Evolutionary conservation across 2,329 filamentous ascomycete genomes (phyloP).

Genomic region (Nannizzia gypsea): DNA sequence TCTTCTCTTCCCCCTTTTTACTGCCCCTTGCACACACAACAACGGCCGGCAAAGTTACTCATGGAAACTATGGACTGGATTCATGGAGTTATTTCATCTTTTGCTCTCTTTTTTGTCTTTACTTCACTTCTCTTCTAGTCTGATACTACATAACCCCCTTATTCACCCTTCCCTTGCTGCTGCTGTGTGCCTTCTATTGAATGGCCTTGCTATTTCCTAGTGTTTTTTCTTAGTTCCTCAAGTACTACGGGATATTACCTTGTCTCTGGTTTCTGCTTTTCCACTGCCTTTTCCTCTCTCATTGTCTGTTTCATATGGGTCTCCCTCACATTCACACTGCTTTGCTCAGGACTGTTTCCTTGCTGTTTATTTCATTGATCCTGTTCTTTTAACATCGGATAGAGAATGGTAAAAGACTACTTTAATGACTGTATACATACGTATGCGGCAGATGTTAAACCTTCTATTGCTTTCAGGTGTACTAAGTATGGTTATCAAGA

Average conservation of each 20-base stretch:
- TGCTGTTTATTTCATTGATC: neutral
- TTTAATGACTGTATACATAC: neutral
- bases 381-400: neutral
- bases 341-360: neutral
- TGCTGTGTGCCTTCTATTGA: neutral
- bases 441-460: neutral
- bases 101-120: too few species aligned
- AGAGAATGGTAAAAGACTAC: neutral
- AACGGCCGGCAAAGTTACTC: too few species aligned
- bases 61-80: slow-evolving; percentile 1
- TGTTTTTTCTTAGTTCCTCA: too few species aligned
- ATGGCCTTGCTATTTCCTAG: neutral
- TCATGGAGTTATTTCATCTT: neutral
- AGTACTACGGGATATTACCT: neutral
- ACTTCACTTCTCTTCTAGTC: neutral
- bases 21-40: neutral
- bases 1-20: neutral
- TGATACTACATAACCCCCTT: neutral
- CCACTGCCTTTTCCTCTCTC: neutral
- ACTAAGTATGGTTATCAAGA: too few species aligned
- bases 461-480: neutral
- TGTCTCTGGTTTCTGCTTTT: neutral
- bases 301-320: neutral
- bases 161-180: neutral
- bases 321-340: neutral